Conservation (phyloP, 768 basidiomycete genomes). For the Cystobasidium tubakii region DNA sequence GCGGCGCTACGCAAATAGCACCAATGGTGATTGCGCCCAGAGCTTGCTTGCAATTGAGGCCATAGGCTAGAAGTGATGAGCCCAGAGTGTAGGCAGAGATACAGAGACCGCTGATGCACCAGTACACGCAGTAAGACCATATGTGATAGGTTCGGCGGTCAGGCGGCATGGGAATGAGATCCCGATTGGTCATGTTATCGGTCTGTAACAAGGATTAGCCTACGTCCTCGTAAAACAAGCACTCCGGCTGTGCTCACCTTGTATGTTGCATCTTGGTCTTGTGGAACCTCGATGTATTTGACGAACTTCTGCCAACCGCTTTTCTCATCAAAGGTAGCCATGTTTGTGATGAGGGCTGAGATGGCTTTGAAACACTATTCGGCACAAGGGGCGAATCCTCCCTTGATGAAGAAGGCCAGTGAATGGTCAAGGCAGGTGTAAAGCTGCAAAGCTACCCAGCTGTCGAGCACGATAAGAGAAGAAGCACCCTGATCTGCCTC, state of each 20-base stretch:
- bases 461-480: too few species aligned
- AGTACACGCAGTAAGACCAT: constrained; percentile 37
- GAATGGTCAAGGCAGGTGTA: too few species aligned
- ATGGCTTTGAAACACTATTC: too few species aligned
- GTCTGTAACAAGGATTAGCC: background rate
- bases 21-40: constrained; percentile 41
- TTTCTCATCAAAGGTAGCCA: background rate
- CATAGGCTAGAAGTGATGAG: constrained; percentile 41
- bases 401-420: too few species aligned
- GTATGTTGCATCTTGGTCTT: constrained; percentile 4
- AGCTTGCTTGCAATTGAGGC: constrained; percentile 38
- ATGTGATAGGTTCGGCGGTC: constrained; percentile 42
- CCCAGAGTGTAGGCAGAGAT: constrained; percentile 41
- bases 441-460: too few species aligned
- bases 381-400: too few species aligned
- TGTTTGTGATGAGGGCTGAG: background rate
- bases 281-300: constrained; percentile 8
- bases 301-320: constrained; percentile 7
- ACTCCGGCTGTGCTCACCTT: background rate
- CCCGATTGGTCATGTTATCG: constrained; percentile 39
- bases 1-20: constrained; percentile 39
- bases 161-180: constrained; percentile 45
- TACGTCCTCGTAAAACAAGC: background rate
- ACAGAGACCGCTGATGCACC: constrained; percentile 13
- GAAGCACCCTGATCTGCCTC: too few species aligned